Base-by-base conservation (phyloP, 73 alveolate genomes). In the Paramecium sonneborni region DNA sequence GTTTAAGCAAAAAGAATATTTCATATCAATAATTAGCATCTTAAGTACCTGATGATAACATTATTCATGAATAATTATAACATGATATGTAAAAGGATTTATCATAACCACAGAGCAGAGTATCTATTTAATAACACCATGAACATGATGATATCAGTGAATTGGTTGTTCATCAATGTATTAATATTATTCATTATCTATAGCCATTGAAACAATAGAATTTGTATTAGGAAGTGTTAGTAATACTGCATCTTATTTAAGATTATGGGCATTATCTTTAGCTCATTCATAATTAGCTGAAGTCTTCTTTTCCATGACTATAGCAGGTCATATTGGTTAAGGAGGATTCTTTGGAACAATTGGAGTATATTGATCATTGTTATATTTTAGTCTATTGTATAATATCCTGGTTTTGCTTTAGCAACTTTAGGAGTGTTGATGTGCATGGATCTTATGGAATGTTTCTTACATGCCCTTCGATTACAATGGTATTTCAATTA, bases 401-500 rank as follows among this genome's bases (percentile, higher is more conserved):
- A 43, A 43, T 79, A 23, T 21, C 90, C 90, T 20, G 55, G 41
- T 8, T 97, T 95, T 92, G 93, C 94, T 57, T 34, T 85, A 15
- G 92, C 95, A 28, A 97, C 99, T 21, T 86, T 93, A 57, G 97
- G 96, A 86, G 96, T 97, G 70, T 96, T 97, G 57, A 95, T 97
- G 97, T 96, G 96, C 70, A 97, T 97, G 99, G 99, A 97, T 92
- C 92, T 98, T 18, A 93, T 97, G 98, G 99, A 97, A 92, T 96
- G 99, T 57, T 96, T 96, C 93, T 94, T 97, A 69, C 99, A 97
- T 95, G 97, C 99, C 9, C 95, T 97, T 43, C 95, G 99, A 92
- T 95, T 97, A 30, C 99, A 97, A 85, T 97, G 99, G 98, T 86
- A 86, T 21, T 0, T 30, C 10, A 34, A 14, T 0, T 18, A 6